A percentile compares a stretch with the other conserved stretches of the same genome.
These are phyloP conservation scores for Talaromyces amestolkiae DNA, from an alignment of 2,329 filamentous ascomycete species.

Conservation along the genomic window DNA sequence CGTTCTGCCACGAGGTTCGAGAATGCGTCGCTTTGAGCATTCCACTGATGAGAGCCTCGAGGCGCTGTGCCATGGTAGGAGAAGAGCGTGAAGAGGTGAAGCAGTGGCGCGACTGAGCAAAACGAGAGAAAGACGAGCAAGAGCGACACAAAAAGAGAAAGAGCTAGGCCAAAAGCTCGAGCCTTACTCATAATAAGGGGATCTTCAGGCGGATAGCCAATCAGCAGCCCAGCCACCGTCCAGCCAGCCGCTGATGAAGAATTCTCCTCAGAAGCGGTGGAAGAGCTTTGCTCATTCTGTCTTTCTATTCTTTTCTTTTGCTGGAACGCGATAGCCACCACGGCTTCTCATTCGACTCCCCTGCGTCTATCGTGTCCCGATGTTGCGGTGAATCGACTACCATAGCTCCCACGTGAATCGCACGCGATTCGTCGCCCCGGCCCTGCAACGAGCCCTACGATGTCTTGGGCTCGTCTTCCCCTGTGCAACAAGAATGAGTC, in stretches of 20 bases:
- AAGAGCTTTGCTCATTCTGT: neutral
- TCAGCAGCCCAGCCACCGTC: constrained; percentile 1
- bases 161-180: neutral
- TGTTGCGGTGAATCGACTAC: neutral
- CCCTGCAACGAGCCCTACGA: neutral
- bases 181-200: neutral
- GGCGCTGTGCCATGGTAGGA: neutral
- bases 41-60: neutral
- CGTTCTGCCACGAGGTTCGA: neutral
- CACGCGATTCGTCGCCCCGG: neutral
- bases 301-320: neutral
- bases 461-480: neutral
- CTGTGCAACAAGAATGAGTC: neutral
- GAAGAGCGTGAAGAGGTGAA: neutral
- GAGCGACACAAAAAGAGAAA: neutral
- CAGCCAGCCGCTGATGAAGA: neutral
- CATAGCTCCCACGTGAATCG: neutral
- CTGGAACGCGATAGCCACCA: neutral
- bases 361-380: neutral
- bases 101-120: no score
- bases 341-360: neutral
- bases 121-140: no score
- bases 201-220: constrained; percentile 4
- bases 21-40: neutral
- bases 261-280: neutral